Base-by-base conservation (phyloP, 139 green algal species). In the Axilococcus clingmanii region DNA sequence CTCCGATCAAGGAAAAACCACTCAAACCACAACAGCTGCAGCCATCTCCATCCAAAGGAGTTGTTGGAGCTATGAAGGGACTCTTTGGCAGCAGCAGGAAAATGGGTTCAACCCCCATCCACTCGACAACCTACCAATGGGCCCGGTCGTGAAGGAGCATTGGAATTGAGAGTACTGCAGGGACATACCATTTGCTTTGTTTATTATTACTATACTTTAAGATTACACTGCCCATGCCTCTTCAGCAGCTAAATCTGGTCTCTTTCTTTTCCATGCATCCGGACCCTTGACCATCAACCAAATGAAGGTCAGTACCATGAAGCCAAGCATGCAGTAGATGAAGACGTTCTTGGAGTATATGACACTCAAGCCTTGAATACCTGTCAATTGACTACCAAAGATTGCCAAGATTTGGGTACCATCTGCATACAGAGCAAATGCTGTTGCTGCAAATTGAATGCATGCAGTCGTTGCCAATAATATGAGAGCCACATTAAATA, bases 401-500 rank as follows among this genome's bases (percentile, higher is more conserved):
- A 97, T 87, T 31, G 92, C 65, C 16, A 80, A 65, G 28, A 96
- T 87, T 25, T 66, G 61, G 1, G 87, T 94, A 31, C 77, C 65
- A 60, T 81, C 70, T 14, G 84, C 87, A 49, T 96, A 95, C 37
- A 82, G 71, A 17, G 66, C 68, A 61, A 94, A 95, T 0, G 81
- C 86, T 45, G 79, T 57, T 1, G 82, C 66, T 61, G 84, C 95
- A 68, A 97, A 97, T 65, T 95, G 88, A 38, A 96, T 82, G 27
- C 86, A 75, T n/a, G 85, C 85, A 9, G 82, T 79, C 33, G 70
- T 74, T 59, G 83, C 83, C 22, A 91, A 60, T 56, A 97, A 68
- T 36, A 98, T 88, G 36, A 97, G 68, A 9, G 70, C 88, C 4
- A 80, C 75, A 72, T 97, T 97, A 72, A 97, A 94, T 4, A 97